These are phyloP conservation scores for Aspergillus pseudotamarii DNA, from an alignment of 2,329 filamentous ascomycete species.

Conservation along the genomic window DNA sequence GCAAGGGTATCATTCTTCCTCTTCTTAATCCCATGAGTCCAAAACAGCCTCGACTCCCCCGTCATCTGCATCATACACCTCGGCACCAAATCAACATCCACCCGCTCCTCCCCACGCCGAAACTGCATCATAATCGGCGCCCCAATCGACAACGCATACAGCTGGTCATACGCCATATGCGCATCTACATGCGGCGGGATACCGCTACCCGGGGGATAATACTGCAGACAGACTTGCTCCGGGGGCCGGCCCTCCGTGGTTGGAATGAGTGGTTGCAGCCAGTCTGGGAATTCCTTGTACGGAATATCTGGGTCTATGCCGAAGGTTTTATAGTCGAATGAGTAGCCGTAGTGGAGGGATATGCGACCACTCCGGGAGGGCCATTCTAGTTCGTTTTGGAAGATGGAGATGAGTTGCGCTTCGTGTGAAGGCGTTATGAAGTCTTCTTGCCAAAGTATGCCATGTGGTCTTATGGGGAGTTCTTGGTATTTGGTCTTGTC, in stretches of 20 bases:
- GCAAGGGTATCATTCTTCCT: slow-evolving; percentile 55
- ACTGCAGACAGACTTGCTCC: slow-evolving; percentile 63
- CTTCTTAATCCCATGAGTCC: slow-evolving; percentile 59
- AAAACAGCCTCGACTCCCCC: slow-evolving; percentile 55
- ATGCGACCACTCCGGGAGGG: slow-evolving; percentile 50
- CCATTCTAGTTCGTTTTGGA: slow-evolving; percentile 52
- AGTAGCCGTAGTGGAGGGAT: slow-evolving; percentile 60
- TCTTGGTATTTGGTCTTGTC: slow-evolving; percentile 21
- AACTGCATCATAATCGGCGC: slow-evolving; percentile 38
- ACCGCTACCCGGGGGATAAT: slow-evolving; percentile 62
- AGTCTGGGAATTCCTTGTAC: slow-evolving; percentile 55
- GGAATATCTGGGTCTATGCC: slow-evolving; percentile 55
- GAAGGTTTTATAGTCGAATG: slow-evolving; percentile 63
- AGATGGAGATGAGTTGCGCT: slow-evolving; percentile 47
- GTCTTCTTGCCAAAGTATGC: slow-evolving; percentile 47
- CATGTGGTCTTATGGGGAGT: slow-evolving; percentile 27
- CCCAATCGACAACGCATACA: slow-evolving; percentile 38
- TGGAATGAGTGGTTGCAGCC: slow-evolving; percentile 55
- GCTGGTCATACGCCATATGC: slow-evolving; percentile 50
- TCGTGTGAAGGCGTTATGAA: slow-evolving; percentile 54
- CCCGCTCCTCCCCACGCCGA: slow-evolving; percentile 30
- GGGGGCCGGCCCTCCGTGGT: slow-evolving; percentile 48
- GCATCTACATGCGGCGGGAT: slow-evolving; percentile 66
- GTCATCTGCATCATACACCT: slow-evolving; percentile 57
- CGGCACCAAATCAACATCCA: slow-evolving; percentile 53